Evolutionary conservation across 2,329 filamentous ascomycete genomes (phyloP).

Genomic region (Colletotrichum orbiculare): DNA sequence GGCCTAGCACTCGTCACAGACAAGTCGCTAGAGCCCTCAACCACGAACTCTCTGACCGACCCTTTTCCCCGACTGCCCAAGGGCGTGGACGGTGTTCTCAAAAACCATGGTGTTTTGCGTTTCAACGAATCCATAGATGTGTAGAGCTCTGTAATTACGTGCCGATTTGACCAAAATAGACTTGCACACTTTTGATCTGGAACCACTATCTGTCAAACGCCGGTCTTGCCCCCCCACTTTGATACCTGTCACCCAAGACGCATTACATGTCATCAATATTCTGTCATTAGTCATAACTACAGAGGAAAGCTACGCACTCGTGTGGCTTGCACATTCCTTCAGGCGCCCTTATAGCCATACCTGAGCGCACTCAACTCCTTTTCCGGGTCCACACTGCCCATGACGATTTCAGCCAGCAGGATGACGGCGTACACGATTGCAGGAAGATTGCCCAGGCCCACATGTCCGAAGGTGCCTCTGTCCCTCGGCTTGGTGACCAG

Average conservation of each 20-base stretch:
- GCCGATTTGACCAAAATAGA: constrained; percentile 21
- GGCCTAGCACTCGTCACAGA: constrained; percentile 93
- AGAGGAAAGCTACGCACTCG: too few species aligned
- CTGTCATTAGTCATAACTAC: constrained; percentile 24
- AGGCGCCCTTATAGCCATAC: constrained; percentile 77
- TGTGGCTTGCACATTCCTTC: constrained; percentile 18
- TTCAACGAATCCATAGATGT: constrained; percentile 94
- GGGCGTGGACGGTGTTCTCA: constrained; percentile 88
- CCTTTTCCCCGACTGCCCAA: constrained; percentile 74
- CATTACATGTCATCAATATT: constrained; percentile 3
- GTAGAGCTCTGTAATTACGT: constrained; percentile 47
- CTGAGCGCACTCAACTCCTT: constrained; percentile 69
- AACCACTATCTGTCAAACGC: constrained; percentile 3
- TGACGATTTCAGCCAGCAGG: constrained; percentile 71
- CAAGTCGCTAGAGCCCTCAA: constrained; percentile 71
- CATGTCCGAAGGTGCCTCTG: constrained; percentile 49
- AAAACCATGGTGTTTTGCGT: constrained; percentile 85
- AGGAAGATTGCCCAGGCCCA: constrained; percentile 63
- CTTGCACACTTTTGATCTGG: constrained; percentile 12
- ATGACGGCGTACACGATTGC: constrained; percentile 70
- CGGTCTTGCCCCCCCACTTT: background rate
- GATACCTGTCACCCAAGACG: background rate
- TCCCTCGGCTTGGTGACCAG: constrained; percentile 44
- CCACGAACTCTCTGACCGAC: constrained; percentile 55
- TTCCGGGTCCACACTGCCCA: constrained; percentile 76